Percentiles rank a stretch among this genome's conserved stretches.
Conservation (phyloP, 225 moss, liverwort and hornwort genomes). For the Marchantia polymorpha region DNA sequence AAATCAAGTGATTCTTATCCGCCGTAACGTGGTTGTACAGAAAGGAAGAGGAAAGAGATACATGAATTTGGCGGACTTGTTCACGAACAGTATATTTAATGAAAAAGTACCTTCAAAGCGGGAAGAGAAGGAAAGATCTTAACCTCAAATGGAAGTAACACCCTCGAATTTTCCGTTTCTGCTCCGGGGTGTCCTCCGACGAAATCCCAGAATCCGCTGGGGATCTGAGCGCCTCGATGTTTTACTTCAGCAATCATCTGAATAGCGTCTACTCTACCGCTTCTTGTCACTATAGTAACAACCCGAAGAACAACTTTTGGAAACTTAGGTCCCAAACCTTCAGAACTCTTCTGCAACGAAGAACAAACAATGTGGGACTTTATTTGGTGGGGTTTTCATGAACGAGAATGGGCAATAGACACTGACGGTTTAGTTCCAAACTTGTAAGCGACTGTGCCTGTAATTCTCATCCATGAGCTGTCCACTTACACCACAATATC, state of each 20-base stretch:
- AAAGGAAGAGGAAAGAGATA: not conserved
- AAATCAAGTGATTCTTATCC: not conserved
- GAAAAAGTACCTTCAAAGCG: not conserved
- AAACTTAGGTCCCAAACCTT: conserved; percentile 15
- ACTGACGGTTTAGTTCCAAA: not conserved
- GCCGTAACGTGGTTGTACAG: not conserved
- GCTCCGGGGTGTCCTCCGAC: conserved; percentile 29
- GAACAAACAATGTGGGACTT: not conserved
- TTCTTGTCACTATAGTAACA: conserved; percentile 11
- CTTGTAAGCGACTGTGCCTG: not conserved
- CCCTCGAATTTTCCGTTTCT: conserved; percentile 18
- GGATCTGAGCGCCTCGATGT: conserved; percentile 12
- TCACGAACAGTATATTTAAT: not conserved
- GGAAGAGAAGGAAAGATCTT: not conserved
- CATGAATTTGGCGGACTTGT: not conserved
- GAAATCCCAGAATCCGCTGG: conserved; percentile 38
- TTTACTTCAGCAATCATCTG: conserved; percentile 38
- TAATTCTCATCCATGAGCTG: not conserved
- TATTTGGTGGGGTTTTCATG: not conserved
- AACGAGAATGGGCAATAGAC: not conserved
- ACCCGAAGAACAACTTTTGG: conserved; percentile 30
- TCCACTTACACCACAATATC: conserved; percentile 38
- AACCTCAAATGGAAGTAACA: conserved; percentile 39
- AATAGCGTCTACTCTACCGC: conserved; percentile 25
- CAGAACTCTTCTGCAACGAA: conserved; percentile 24